These are phyloP conservation scores for Tetrapisispora nanseiensis DNA, from an alignment of 805 yeast genomes.

Conservation along the genomic window DNA sequence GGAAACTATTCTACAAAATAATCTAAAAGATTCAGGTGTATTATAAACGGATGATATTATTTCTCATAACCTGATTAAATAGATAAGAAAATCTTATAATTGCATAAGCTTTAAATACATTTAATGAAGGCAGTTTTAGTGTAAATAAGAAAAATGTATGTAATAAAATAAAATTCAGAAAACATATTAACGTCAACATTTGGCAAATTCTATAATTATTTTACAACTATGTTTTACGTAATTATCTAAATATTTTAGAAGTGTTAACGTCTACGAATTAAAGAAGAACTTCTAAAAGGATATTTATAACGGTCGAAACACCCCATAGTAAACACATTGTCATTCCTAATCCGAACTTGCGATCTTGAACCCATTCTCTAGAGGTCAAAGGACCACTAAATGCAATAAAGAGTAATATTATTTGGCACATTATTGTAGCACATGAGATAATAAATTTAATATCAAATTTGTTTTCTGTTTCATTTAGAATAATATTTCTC, in stretches of 20 bases:
- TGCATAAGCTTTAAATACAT: not conserved
- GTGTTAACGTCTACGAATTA: no score
- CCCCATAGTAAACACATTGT: constrained; percentile 22
- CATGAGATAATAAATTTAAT: constrained; percentile 22
- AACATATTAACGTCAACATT: no score
- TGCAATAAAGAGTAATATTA: constrained; percentile 9
- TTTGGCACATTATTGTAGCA: constrained; percentile 16
- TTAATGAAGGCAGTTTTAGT: no score
- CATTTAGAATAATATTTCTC: constrained; percentile 15
- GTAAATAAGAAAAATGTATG: no score
- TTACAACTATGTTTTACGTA: no score
- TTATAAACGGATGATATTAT: constrained; percentile 27
- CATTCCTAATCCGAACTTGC: constrained; percentile 17
- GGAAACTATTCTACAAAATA: constrained; percentile 69
- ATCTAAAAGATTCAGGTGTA: constrained; percentile 67
- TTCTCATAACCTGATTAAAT: no score
- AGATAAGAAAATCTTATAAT: not conserved
- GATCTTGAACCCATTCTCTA: constrained; percentile 6
- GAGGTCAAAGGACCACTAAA: constrained; percentile 13
- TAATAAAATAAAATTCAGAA: not conserved
- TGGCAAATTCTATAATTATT: no score
- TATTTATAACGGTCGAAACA: constrained; percentile 18
- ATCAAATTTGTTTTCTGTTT: constrained; percentile 3
- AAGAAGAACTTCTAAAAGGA: constrained; percentile 13
- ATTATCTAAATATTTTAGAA: not conserved